Base-by-base conservation (phyloP, 2,329 filamentous ascomycete species). In the Beauveria asiatica region DNA sequence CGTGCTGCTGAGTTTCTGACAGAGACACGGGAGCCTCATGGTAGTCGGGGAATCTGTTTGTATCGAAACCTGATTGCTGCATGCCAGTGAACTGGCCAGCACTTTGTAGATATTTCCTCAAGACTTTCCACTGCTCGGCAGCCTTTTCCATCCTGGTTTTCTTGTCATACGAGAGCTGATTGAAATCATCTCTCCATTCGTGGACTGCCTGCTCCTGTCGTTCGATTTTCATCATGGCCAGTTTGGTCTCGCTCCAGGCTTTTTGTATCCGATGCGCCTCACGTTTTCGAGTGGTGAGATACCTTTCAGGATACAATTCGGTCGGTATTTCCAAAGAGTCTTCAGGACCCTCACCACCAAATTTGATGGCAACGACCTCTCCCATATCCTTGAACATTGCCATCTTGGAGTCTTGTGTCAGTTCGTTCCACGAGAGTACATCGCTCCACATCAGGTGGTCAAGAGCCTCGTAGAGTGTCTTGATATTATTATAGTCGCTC, bases 251-350 rank as follows among this genome's bases (percentile, higher is more conserved):
- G 42, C 67, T 68, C 70, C 69, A 73, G 1, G 67, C 73, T 13
- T 62, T 61, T 62, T 78, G 76, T 46, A 83, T 80, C 8, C 74
- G 72, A 9, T 75, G 63, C 16, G 80, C 78, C 57, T 79, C 76
- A 11, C 78, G 71, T 59, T 76, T 77, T 16, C 76, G 75, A 11
- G 65, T 69, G 52, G 73, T 70, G 56, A 81, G 68, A 61, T 83
- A 84, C n/a, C 75, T 77, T 67, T 84, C 81, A 1, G 80, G 77
- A 64, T 82, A 83, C 62, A 83, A 76, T 13, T 77, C 70, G 46
- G 72, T 69, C 6, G 82, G 82, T 39, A 84, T 76, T 3, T 82
- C 78, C 46, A 82, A 72, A 3, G 73, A 73, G 49, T 75, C 75
- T 8, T 70, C 66, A 5, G 77, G 71, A 2, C 76, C 77, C 4